Evolutionary conservation across 495 filamentous ascomycete genomes (phyloP), one percentile per base, ranked within the genome.

Genomic region (Astrothelium subdiscretum): DNA sequence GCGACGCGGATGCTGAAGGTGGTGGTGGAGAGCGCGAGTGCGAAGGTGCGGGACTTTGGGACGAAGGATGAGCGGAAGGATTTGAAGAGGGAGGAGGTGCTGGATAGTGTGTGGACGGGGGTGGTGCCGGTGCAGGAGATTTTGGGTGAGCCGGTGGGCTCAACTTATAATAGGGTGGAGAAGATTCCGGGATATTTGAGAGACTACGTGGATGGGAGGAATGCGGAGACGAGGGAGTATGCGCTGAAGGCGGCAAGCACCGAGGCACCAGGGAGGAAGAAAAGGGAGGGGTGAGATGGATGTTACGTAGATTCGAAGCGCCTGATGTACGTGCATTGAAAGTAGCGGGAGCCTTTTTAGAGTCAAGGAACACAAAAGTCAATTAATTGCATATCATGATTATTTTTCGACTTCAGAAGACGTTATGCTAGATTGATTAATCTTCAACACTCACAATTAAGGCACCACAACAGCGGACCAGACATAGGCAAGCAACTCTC

Each of bases 1-100:
- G 85, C 82, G 54, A 96, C 92, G 0, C 80, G 81, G 44, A 84
- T 97, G 27, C 68, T 97, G 58, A 85, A 80, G 64, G 83, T 96
- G 3, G 78, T 72, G 27, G 77, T 96, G 63, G 76, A 79, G 26
- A 82, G 82, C 65, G 92, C 88, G 1, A 90, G 86, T 70, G 90
- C 86, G 13, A 96, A 97, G 82, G 76, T 91, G 35, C 76, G 90
- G 2, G 77, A 76, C 18, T 91, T 90, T 0, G 76, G 74, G 43
- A 85, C 90, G 0, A 77, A 78, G 4, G 92, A 96, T 68, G 87
- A 90, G 57, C 80, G 73, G 61, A 85, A 79, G 57, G 70, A 96
- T 71, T 69, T 77, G 58, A 79, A 80, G 32, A 78, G 87, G 57
- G 77, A 77, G n/a, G 83, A 81, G 20, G 59, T 95, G 27, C 76